phyloP scores from a whole-genome alignment of 495 filamentous ascomycete genomes.

The Penicillium paradoxum region DNA sequence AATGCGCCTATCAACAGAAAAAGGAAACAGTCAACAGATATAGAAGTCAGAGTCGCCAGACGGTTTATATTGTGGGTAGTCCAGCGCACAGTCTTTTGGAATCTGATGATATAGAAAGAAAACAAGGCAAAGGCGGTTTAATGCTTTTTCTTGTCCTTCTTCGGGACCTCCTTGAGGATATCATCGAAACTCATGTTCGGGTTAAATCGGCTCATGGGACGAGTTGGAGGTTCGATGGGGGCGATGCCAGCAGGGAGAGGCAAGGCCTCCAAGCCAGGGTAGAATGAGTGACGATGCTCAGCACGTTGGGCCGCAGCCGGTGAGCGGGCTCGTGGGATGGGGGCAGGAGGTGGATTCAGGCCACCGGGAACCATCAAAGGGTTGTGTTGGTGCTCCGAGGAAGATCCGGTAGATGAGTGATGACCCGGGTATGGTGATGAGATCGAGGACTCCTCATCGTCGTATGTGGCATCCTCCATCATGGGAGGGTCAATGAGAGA shows the following conservation, averaged over 20 bases:
- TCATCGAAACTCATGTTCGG: slow-evolving; percentile 52
- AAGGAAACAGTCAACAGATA: slow-evolving; percentile 4
- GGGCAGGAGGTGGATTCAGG: slow-evolving; percentile 31
- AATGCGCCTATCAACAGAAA: slow-evolving; percentile 32
- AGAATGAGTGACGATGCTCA: slow-evolving; percentile 42
- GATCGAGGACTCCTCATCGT: slow-evolving; percentile 40
- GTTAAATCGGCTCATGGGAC: slow-evolving; percentile 41
- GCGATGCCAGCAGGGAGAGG: slow-evolving; percentile 48
- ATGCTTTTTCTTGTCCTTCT: slow-evolving; percentile 40
- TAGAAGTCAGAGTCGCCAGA: not conserved
- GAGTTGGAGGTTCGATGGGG: slow-evolving; percentile 40
- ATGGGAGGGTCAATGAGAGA: slow-evolving; percentile 34
- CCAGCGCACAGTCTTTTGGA: not conserved
- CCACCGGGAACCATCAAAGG: slow-evolving; percentile 29
- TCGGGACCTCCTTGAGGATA: slow-evolving; percentile 45
- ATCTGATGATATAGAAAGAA: slow-evolving; percentile 8
- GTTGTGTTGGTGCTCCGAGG: slow-evolving; percentile 22
- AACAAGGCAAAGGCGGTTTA: slow-evolving; percentile 16
- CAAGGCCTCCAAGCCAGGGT: slow-evolving; percentile 47
- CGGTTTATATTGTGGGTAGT: not conserved
- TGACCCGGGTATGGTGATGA: slow-evolving; percentile 42
- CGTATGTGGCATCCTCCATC: slow-evolving; percentile 35
- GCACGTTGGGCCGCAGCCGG: slow-evolving; percentile 28
- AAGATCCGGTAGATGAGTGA: slow-evolving; percentile 41
- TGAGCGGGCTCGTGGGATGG: slow-evolving; percentile 42